Conservation (phyloP, 1,139 yeast species). For the Pichia sp. region DNA sequence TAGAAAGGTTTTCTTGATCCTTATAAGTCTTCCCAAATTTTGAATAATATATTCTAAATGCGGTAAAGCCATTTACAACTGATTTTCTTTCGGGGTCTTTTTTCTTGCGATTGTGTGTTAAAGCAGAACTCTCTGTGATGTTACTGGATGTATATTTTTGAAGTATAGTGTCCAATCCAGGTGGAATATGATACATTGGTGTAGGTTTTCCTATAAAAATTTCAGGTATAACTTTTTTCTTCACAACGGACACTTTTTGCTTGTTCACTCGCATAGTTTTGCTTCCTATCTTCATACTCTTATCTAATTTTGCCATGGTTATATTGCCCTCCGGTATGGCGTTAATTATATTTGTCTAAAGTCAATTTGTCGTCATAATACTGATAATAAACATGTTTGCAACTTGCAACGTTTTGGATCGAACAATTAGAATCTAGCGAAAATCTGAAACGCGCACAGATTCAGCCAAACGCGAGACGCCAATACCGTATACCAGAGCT, state of each 20-base stretch:
- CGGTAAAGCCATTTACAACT: conserved; percentile 38
- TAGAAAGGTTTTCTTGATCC: conserved; percentile 32
- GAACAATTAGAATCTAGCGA: no score
- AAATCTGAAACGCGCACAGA: no score
- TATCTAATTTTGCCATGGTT: background rate
- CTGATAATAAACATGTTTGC: background rate
- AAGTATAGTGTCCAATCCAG: background rate
- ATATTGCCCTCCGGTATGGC: background rate
- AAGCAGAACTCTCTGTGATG: no score
- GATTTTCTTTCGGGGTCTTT: conserved; percentile 6
- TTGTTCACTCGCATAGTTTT: conserved; percentile 1
- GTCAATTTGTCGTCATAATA: background rate
- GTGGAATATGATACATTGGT: background rate
- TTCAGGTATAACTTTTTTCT: background rate
- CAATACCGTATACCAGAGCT: no score
- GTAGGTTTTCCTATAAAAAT: conserved; percentile 1
- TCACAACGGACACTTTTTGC: background rate
- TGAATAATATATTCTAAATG: conserved; percentile 39
- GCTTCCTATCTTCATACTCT: background rate
- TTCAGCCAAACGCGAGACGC: no score
- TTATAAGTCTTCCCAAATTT: conserved; percentile 28
- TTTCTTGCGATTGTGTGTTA: no score
- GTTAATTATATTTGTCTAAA: background rate
- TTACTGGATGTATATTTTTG: background rate
- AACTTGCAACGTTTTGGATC: no score